These are phyloP conservation scores for Populus trichocarpa DNA, from an alignment of 441 rosid species.

Conservation along the genomic window DNA sequence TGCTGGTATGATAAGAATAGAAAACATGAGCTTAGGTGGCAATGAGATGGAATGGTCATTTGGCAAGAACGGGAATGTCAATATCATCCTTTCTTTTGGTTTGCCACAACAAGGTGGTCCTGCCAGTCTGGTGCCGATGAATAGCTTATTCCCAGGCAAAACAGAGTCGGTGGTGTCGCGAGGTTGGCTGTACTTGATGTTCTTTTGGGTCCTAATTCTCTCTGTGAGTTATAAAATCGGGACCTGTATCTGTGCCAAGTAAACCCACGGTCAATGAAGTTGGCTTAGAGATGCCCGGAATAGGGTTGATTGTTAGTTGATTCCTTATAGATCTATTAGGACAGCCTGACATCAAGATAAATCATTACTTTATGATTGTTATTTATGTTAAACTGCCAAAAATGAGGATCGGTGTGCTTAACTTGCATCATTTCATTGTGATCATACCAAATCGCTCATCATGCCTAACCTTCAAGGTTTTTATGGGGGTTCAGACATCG, in stretches of 20 bases:
- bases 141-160: constrained; percentile 36
- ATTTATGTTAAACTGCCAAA: background rate
- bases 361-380: background rate
- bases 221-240: constrained; percentile 62
- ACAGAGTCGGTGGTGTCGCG: constrained; percentile 39
- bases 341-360: background rate
- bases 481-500: too few species aligned
- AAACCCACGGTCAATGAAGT: constrained; percentile 2
- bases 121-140: constrained; percentile 18
- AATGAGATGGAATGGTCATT: constrained; percentile 54
- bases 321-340: constrained; percentile 18
- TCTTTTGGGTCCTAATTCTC: constrained; percentile 66
- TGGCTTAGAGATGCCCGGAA: background rate
- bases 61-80: constrained; percentile 65
- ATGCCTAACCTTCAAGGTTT: background rate
- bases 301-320: background rate
- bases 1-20: constrained; percentile 91
- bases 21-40: constrained; percentile 36
- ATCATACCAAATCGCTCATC: background rate
- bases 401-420: background rate
- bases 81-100: constrained; percentile 46
- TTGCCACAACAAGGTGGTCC: constrained; percentile 31
- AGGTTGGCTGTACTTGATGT: constrained; percentile 51
- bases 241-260: constrained; percentile 55
- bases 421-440: constrained; percentile 11